Evolutionary conservation across 805 yeast species (phyloP).

Genomic region (Vanderwaltozyma yarrowii): DNA sequence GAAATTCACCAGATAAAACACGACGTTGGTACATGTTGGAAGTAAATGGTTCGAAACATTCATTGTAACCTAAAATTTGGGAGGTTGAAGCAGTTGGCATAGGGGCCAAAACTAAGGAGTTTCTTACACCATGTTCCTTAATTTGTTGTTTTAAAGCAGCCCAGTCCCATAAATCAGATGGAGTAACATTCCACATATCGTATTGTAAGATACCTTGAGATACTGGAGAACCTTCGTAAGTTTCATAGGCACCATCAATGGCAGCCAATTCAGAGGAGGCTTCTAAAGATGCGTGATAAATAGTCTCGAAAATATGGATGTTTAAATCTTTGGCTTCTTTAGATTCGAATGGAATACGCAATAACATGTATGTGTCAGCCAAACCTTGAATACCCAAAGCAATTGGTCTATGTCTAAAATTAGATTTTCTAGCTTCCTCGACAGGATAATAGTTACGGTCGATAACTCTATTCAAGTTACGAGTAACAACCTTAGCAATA

Average conservation of each 20-base stretch:
- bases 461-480: conserved; percentile 72
- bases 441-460: conserved; percentile 84
- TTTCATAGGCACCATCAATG: conserved; percentile 56
- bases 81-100: conserved; percentile 99
- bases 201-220: conserved; percentile 77
- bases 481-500: conserved; percentile 65
- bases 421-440: conserved; percentile 61
- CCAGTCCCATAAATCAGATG: conserved; percentile 85
- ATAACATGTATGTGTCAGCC: conserved; percentile 75
- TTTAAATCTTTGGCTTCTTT: conserved; percentile 66
- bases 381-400: conserved; percentile 98
- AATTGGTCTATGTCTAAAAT: conserved; percentile 79
- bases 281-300: conserved; percentile 88
- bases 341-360: conserved; percentile 82
- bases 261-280: conserved; percentile 74
- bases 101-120: conserved; percentile 82
- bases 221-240: conserved; percentile 81
- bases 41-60: conserved; percentile 94
- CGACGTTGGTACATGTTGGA: conserved; percentile 87
- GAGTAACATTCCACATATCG: conserved; percentile 77
- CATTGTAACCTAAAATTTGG: conserved; percentile 86
- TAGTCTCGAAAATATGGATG: conserved; percentile 85
- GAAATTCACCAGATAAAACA: conserved; percentile 88
- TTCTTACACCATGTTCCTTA: conserved; percentile 60
- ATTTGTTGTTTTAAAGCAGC: conserved; percentile 52